Base-by-base conservation (phyloP, 805 yeast species). In the Sungouiozyma intestinalis region DNA sequence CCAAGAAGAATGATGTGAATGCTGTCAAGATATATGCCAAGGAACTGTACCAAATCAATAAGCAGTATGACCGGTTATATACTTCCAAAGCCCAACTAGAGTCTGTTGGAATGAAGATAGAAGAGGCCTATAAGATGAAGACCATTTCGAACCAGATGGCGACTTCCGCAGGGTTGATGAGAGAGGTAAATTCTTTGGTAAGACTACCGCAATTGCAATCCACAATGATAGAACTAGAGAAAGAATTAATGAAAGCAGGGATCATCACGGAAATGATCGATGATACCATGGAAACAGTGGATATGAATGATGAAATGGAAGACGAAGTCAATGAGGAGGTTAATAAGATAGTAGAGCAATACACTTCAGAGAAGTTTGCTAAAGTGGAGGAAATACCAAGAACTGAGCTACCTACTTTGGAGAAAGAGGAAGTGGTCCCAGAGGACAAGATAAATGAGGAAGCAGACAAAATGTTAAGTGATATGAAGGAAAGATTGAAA, bases 221-320 rank as follows among this genome's bases (percentile, higher is more conserved):
- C 9, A 80, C 94, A 0, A 86, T 90, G 84, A 81, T 81, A 54
- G 94, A 82, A 51, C 65, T 92, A 44, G 84, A 90, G 45, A 80
- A 75, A 55, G 99, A 92, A 63, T 71, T 90, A 52, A 79, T 84
- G 76, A 83, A 81, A 61, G 76, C 84, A 11, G 92, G 92, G 0
- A 74, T 92, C 36, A 86, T 92, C 41, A 85, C 85, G 50, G 98
- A 92, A 58, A 92, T 92, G 97, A 80, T 88, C 58, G 86, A 84
- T 44, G 99, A 92, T 57, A 78, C 85, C 47, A 69, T 90, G 45
- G 97, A 88, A 46, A 64, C 76, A 44, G 79, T 73, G 16, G 44
- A 37, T 18, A 24, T 17, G 21, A 40, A 34, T 11, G 85, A 79
- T 24, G 81, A 73, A 38, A 81, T 74, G 16, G 84, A 77, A 45